phyloP scores from a whole-genome alignment of 805 yeast species.

The Pichia ethanolica region DNA sequence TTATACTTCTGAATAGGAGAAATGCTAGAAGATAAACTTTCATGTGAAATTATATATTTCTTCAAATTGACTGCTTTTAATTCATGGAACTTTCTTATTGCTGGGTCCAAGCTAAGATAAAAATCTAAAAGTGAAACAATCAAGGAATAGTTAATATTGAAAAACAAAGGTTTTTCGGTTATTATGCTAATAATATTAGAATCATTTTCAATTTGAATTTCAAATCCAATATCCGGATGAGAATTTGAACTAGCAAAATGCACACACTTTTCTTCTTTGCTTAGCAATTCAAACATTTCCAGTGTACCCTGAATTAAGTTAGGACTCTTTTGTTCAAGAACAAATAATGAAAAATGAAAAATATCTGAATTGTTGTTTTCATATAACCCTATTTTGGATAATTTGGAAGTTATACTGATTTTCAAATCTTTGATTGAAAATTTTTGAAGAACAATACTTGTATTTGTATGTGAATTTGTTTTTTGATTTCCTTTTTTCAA shows the following conservation, averaged over 20 bases:
- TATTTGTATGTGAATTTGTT: conserved; percentile 4
- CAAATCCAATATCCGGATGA: conserved; percentile 49
- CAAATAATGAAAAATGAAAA: conserved; percentile 24
- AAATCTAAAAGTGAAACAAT: conserved; percentile 9
- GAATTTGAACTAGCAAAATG: conserved; percentile 22
- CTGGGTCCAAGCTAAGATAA: conserved; percentile 11
- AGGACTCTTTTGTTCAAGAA: conserved; percentile 37
- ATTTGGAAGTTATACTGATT: conserved; percentile 41
- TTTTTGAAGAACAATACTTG: conserved; percentile 28
- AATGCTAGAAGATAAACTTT: background rate
- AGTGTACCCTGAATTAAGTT: conserved; percentile 43
- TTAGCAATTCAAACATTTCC: conserved; percentile 25
- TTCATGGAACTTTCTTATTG: conserved; percentile 6
- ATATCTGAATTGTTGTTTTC: conserved; percentile 28
- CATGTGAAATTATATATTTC: background rate
- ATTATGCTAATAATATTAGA: conserved; percentile 32
- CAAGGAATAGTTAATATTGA: conserved; percentile 15
- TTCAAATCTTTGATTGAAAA: conserved; percentile 31
- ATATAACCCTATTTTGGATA: conserved; percentile 35
- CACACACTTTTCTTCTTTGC: conserved; percentile 13
- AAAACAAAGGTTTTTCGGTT: conserved; percentile 34
- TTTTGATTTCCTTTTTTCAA: conserved; percentile 15
- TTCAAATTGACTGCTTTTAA: background rate
- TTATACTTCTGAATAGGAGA: too few species aligned
- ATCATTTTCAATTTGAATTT: conserved; percentile 28